Base-by-base conservation (phyloP, 208 protist genomes). In the Leishmania amazonensis region DNA sequence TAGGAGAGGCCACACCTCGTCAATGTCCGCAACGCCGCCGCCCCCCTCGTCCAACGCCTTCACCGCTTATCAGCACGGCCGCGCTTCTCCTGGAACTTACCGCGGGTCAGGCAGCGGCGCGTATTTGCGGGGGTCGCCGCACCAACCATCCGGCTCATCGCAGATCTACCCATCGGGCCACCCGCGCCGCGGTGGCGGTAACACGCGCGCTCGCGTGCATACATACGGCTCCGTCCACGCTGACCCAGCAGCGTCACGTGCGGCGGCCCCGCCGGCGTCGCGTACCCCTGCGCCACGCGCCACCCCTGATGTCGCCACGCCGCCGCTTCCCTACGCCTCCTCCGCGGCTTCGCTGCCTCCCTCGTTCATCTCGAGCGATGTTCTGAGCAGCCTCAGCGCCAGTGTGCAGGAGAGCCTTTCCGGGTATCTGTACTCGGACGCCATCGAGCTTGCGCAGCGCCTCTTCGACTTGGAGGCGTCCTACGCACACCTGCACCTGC, bases 371-470 rank as follows among this genome's bases (percentile, higher is more conserved):
- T 60, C 81, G 5, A 42, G 64, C 17, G 84, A 85, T n/a, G 45
- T 88, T 11, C 49, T 82, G 68, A 62, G 35, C 67, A 79, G 83
- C 45, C 83, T 88, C 71, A 47, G 70, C 35, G 65, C 80, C 21
- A 78, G 81, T 38, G 85, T 98, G n/a, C 74, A 88, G 28, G 90
- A 95, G 38, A 95, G 89, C 60, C 85, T 97, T 19, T 40, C 79
- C 42, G 77, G 73, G 35, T 92, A 96, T 80, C 62, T 98, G 53
- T 93, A 91, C 75, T 51, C 75, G 15, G 98, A 98, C 86, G 95
- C 96, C 57, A 89, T 97, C 78, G 98, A 98, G 76, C 91, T 96
- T 42, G 93, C 97, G 5, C 96, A 98, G 82, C 89, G 93, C 11
- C 89, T 99, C 40, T 91, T 90, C 78, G 91, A 96, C 73, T 49